phyloP scores from a whole-genome alignment of 805 yeast species.

The Schwanniomyces polymorphus region DNA sequence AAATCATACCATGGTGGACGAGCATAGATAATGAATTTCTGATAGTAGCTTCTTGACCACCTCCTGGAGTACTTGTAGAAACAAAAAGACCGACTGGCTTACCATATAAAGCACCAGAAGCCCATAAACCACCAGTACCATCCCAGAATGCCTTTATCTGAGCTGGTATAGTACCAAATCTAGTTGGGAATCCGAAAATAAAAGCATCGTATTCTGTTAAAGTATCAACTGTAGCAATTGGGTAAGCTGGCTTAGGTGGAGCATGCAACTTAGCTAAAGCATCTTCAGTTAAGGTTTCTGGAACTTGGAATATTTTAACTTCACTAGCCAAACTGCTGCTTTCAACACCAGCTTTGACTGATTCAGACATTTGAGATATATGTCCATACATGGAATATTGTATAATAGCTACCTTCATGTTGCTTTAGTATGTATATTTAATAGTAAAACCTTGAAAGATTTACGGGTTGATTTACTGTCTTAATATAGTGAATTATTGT shows the following conservation, averaged over 20 bases:
- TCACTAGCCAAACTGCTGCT: slow-evolving; percentile 56
- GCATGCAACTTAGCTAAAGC: slow-evolving; percentile 67
- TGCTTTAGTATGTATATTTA: neutral
- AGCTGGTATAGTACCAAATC: slow-evolving; percentile 74
- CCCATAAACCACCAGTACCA: slow-evolving; percentile 76
- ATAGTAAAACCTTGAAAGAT: neutral
- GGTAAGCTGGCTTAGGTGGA: slow-evolving; percentile 59
- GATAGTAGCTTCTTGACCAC: slow-evolving; percentile 77
- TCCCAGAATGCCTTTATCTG: slow-evolving; percentile 81
- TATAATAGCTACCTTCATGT: slow-evolving; percentile 65
- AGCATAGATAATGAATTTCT: slow-evolving; percentile 57
- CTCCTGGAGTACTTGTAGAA: slow-evolving; percentile 71
- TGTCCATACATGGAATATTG: slow-evolving; percentile 85
- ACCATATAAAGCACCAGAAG: slow-evolving; percentile 64
- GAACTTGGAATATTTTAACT: slow-evolving; percentile 75
- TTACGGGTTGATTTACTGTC: neutral
- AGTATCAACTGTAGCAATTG: slow-evolving; percentile 57
- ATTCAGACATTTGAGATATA: slow-evolving; percentile 64
- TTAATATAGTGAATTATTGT: neutral
- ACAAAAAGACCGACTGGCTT: slow-evolving; percentile 74
- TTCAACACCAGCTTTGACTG: slow-evolving; percentile 67
- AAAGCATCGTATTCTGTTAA: slow-evolving; percentile 69
- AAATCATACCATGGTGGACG: slow-evolving; percentile 76
- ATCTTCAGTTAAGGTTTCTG: slow-evolving; percentile 71
- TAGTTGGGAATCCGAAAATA: slow-evolving; percentile 77